phyloP scores from a whole-genome alignment of 257 asterid genomes.

The Nyctanthes arbortristis region DNA sequence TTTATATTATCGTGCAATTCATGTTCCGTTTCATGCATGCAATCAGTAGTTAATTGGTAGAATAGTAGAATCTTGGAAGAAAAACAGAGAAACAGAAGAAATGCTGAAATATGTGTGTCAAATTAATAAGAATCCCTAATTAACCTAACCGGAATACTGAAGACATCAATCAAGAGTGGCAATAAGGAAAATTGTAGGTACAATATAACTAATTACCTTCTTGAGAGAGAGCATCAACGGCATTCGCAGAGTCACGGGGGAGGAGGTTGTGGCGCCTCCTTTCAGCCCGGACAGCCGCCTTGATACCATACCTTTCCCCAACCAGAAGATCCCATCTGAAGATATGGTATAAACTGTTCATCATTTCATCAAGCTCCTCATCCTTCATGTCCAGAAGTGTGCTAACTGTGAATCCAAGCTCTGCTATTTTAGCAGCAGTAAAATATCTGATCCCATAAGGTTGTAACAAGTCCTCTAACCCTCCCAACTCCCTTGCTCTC shows the following conservation, averaged over 20 bases:
- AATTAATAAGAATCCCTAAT: too few relatives aligned
- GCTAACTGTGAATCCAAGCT: constrained; percentile 86
- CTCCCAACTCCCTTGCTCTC: constrained; percentile 73
- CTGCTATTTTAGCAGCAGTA: constrained; percentile 90
- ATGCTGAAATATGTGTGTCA: too few relatives aligned
- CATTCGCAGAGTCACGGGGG: constrained; percentile 66
- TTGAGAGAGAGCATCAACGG: constrained; percentile 89
- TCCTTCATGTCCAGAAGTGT: constrained; percentile 95
- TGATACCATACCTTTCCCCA: constrained; percentile 93
- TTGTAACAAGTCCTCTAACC: constrained; percentile 83
- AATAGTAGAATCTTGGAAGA: too few relatives aligned
- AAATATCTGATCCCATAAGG: constrained; percentile 86
- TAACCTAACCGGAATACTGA: too few relatives aligned
- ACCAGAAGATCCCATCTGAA: constrained; percentile 97
- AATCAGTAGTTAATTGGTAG: constrained; percentile 14
- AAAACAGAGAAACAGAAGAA: too few relatives aligned
- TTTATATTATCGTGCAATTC: neutral
- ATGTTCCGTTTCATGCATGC: constrained; percentile 36
- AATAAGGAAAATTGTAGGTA: too few relatives aligned
- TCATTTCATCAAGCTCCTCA: constrained; percentile 97
- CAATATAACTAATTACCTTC: too few relatives aligned
- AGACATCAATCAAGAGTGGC: too few relatives aligned
- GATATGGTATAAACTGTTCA: constrained; percentile 82
- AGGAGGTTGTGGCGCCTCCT: constrained; percentile 77
- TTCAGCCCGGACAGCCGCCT: constrained; percentile 91